Evolutionary conservation across 345 rosid genomes (phyloP), one percentile per base, ranked within the genome.

Genomic region (Camelina sativa): DNA sequence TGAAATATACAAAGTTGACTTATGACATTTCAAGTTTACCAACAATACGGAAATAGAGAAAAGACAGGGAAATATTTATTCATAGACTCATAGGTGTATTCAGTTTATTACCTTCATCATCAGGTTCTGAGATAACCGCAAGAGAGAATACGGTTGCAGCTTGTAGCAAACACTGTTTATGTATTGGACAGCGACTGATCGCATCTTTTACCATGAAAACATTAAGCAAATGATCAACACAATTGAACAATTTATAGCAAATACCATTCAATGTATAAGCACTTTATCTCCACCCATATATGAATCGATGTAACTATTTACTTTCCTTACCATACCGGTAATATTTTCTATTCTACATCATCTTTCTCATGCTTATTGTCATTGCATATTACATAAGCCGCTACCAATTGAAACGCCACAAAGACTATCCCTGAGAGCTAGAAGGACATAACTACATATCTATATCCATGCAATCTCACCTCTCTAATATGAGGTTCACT

Each of bases 121-220:
- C 83, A 93, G 74, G 43, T 86, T 82, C 60, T 80, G 82, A 23
- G 98, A 91, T 65, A 93, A 59, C 28, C 71, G 87, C 1, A 56
- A 9, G 63, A 91, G 69, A 38, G 95, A 94, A 83, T 88, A 94
- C 1, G 98, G 98, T 75, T 94, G 97, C 81, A 91, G 96, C 86
- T 91, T 91, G 84, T 94, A 94, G 79, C 96, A 81, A 28, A 84
- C 85, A 79, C 67, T 84, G 74, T 94, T 88, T 69, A 94, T 83
- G 76, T 83, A 86, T 23, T 89, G 82, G 50, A 94, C 60, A 15
- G 88, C 90, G 11, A 88, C 65, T 11, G 80, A 84, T 58, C 90
- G 86, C 71, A 89, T 82, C 98, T 93, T 80, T 57, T 48, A 79
- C 67, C 41, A 57, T 57, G 10, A 62, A 70, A 73, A 60, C 17